Evolutionary conservation across 1,139 yeast genomes (phyloP).

Genomic region (Protomyces arabidopsidicola): DNA sequence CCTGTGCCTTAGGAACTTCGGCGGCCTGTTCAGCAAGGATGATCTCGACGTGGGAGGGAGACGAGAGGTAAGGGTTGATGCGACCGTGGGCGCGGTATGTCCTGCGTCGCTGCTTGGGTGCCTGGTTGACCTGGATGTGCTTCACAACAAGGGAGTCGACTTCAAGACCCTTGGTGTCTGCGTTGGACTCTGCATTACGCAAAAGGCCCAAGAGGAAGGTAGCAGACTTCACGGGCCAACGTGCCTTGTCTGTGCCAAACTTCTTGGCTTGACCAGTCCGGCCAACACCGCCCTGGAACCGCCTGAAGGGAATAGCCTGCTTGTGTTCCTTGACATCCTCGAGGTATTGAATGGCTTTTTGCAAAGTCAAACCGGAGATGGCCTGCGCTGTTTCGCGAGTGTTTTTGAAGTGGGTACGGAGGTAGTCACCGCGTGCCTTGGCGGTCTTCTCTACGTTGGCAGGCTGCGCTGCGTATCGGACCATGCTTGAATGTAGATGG

Average conservation of each 20-base stretch:
- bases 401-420: constrained; percentile 99
- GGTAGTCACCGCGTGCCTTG: constrained; percentile 97
- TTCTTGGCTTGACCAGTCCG: constrained; percentile 99
- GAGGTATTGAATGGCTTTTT: constrained; percentile 93
- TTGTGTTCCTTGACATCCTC: constrained; percentile 95
- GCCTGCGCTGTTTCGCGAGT: constrained; percentile 99
- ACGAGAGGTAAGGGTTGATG: constrained; percentile 96
- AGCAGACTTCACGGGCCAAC: constrained; percentile 99
- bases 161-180: constrained; percentile 95
- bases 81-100: constrained; percentile 99
- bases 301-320: constrained; percentile 99
- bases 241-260: constrained; percentile 93
- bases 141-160: constrained; percentile 86
- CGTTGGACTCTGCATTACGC: constrained; percentile 97
- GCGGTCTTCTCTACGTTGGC: constrained; percentile 99
- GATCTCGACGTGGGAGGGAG: constrained; percentile 98
- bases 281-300: constrained; percentile 94
- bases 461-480: constrained; percentile 36
- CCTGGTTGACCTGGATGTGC: constrained; percentile 99
- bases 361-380: constrained; percentile 94
- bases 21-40: constrained; percentile 94
- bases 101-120: constrained; percentile 99
- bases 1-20: constrained; percentile 88
- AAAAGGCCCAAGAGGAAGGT: constrained; percentile 90
- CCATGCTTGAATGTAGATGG: constrained; percentile 1